Base-by-base conservation (phyloP, 2,329 filamentous ascomycete genomes). In the Lachnellula suecica region DNA sequence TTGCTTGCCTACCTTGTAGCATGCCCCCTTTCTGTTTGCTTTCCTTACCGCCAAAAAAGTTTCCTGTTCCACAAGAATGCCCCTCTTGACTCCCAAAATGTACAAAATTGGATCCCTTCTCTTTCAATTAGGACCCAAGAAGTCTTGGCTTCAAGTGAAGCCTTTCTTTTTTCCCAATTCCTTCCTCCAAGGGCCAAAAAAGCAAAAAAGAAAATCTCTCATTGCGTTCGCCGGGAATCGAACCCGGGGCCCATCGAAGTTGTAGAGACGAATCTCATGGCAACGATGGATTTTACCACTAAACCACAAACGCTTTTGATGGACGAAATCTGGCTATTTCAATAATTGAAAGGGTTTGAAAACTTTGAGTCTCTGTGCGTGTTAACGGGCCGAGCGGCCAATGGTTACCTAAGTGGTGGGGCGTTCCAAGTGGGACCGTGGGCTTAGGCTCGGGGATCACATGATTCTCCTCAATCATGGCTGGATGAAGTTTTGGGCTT, bases 201-300 rank as follows among this genome's bases (percentile, higher is more conserved):
- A 38, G 40, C 41, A 58, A 56, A 56, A 13, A 3, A 11, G 35
- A 15, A 17, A 11, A 19, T 3, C 10, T 44, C 4, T 1, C 13
- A 35, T 40, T 65, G 62, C 63, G 56, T 63, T 55, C 48, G 53
- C 58, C 59, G 63, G 57, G 59, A 65, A 66, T 65, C 62, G 63
- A 66, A 64, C 59, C 57, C 61, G 60, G 62, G 60, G 64, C 64
- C 60, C 58, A 61, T 64, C 59, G 56, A 19, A 47, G 34, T 29
- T 37, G 10, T 13, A 10, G 17, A 35, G 34, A 29, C 17, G 23
- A n/a, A n/a, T n/a, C n/a, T n/a, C n/a, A 15, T 56, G 60, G 61
- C 61, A 63, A 63, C 56, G 57, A 59, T 60, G 57, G 57, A 61
- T 63, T 61, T 59, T 63, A 61, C 59, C 61, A 60, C 59, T 63